Conservation (phyloP, 2,329 filamentous ascomycete genomes). For the Aspergillus sp. region DNA sequence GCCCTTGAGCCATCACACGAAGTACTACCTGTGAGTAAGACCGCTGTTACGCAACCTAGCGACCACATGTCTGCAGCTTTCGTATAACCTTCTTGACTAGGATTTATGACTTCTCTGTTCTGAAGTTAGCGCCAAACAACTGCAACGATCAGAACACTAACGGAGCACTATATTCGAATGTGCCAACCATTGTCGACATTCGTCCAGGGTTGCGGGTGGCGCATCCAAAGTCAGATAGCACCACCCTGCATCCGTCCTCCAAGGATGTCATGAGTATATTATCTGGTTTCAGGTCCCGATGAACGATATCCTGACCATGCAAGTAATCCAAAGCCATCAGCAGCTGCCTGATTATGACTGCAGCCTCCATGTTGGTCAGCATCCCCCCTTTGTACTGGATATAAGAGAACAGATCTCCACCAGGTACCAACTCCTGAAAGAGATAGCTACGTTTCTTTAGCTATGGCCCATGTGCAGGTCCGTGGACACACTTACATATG, state of each 20-base stretch:
- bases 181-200: slow-evolving; percentile 59
- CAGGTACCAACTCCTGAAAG: slow-evolving; percentile 61
- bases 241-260: slow-evolving; percentile 52
- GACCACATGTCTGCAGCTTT: slow-evolving; percentile 65
- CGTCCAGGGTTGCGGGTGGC: slow-evolving; percentile 45
- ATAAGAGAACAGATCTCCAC: slow-evolving; percentile 63
- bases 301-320: slow-evolving; percentile 57
- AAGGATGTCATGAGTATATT: slow-evolving; percentile 63
- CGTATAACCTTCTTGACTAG: slow-evolving; percentile 52
- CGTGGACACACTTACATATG: slow-evolving; percentile 46
- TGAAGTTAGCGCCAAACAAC: neutral
- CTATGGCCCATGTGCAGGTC: slow-evolving; percentile 13
- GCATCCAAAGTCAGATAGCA: slow-evolving; percentile 64
- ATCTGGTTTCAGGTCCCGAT: slow-evolving; percentile 65
- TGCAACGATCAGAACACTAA: slow-evolving; percentile 40
- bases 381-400: slow-evolving; percentile 52
- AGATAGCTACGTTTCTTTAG: slow-evolving; percentile 51
- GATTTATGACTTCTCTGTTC: slow-evolving; percentile 28
- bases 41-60: slow-evolving; percentile 56
- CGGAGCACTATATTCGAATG: slow-evolving; percentile 60
- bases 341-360: slow-evolving; percentile 58
- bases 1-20: slow-evolving; percentile 46
- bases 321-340: slow-evolving; percentile 61
- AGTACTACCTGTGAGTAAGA: slow-evolving; percentile 53
- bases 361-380: slow-evolving; percentile 54